A percentile compares a stretch with the other conserved stretches of the same genome.
Evolutionary conservation across 768 basidiomycete genomes (phyloP).

Genomic region (Thelephora ganbajun): DNA sequence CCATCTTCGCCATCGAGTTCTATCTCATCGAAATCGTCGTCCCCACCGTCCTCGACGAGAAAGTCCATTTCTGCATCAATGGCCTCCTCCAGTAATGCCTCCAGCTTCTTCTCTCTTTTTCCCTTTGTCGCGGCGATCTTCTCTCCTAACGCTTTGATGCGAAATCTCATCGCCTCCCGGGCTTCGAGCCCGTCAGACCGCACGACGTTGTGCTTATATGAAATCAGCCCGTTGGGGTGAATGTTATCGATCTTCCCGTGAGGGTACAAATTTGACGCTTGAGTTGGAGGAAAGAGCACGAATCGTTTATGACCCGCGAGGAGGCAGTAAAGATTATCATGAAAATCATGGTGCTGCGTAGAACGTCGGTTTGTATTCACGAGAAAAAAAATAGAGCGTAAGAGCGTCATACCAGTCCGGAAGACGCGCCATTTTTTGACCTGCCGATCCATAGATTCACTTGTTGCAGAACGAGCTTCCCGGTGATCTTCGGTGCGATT

Average conservation of each 20-base stretch:
- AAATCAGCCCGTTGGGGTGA: constrained; percentile 17
- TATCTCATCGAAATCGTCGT: constrained; percentile 8
- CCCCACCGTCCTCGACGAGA: constrained; percentile 9
- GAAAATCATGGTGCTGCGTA: constrained; percentile 18
- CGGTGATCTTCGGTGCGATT: constrained; percentile 14
- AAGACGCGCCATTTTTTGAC: constrained; percentile 16
- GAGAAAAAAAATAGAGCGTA: neutral
- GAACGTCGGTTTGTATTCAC: neutral
- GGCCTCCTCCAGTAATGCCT: constrained; percentile 12
- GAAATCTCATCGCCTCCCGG: constrained; percentile 11
- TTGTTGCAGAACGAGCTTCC: constrained; percentile 17
- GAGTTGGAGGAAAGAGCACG: constrained; percentile 17
- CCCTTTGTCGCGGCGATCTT: constrained; percentile 11
- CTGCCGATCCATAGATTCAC: constrained; percentile 19
- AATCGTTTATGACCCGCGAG: constrained; percentile 18
- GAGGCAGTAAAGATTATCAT: constrained; percentile 20
- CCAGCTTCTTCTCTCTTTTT: constrained; percentile 8
- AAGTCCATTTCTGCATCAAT: constrained; percentile 14
- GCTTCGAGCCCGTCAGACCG: constrained; percentile 15
- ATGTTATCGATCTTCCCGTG: constrained; percentile 12
- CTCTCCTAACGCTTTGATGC: constrained; percentile 12
- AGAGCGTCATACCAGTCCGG: constrained; percentile 14
- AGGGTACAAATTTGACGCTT: constrained; percentile 13
- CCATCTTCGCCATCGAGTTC: neutral
- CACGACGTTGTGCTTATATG: constrained; percentile 13